phyloP scores from a whole-genome alignment of 371 early-diverging fungal species.

The Mucor velutinosus region DNA sequence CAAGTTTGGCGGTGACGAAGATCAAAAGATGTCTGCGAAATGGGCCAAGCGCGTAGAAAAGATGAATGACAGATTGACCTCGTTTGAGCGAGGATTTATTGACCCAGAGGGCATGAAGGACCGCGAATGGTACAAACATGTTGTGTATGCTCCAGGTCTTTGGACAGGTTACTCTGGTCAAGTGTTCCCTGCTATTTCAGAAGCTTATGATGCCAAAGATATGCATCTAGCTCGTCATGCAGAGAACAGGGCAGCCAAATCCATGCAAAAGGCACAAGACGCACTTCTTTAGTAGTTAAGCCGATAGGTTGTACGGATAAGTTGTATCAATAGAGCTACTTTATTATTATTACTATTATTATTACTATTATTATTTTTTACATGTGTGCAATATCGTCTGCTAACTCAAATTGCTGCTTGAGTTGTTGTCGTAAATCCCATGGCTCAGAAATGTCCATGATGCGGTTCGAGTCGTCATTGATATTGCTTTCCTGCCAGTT shows the following conservation, averaged over 20 bases:
- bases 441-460: not conserved
- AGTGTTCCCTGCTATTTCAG: slow-evolving; percentile 56
- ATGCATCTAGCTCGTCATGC: slow-evolving; percentile 21
- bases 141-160: slow-evolving; percentile 59
- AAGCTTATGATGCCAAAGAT: slow-evolving; percentile 46
- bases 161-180: slow-evolving; percentile 58
- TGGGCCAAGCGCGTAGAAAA: slow-evolving; percentile 25
- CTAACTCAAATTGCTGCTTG: not conserved
- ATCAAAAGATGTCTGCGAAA: slow-evolving; percentile 19
- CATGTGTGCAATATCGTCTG: slow-evolving; percentile 1
- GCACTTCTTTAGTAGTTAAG: slow-evolving; percentile 3
- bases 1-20: slow-evolving; percentile 10
- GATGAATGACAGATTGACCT: slow-evolving; percentile 44
- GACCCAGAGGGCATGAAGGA: slow-evolving; percentile 57
- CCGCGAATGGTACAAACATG: slow-evolving; percentile 68
- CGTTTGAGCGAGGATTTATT: slow-evolving; percentile 62
- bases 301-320: too few relatives aligned
- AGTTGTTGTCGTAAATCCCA: slow-evolving; percentile 11
- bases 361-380: not conserved
- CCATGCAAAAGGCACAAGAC: slow-evolving; percentile 19
- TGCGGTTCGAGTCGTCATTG: not conserved
- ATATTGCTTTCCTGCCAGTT: slow-evolving; percentile 7
- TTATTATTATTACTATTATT: not conserved
- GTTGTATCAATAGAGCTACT: not conserved
- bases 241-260: slow-evolving; percentile 25